These are phyloP conservation scores for Escovopsis sp. DNA, from an alignment of 2,329 filamentous ascomycete genomes.

Conservation along the genomic window DNA sequence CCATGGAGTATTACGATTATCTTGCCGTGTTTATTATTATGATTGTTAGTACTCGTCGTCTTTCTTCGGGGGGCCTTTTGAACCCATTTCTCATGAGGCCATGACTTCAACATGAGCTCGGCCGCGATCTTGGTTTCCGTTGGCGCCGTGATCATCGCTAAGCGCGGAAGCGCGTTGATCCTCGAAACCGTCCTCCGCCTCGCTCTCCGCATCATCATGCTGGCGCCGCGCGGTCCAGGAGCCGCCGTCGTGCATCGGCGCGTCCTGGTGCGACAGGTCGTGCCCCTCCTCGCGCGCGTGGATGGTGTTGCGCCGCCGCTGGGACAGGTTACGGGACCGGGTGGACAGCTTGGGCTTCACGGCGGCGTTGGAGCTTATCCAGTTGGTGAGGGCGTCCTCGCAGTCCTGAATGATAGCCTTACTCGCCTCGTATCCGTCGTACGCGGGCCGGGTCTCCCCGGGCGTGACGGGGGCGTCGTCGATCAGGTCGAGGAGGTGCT, in stretches of 20 bases:
- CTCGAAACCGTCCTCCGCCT: slow-evolving; percentile 43
- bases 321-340: slow-evolving; percentile 74
- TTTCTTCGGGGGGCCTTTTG: neutral
- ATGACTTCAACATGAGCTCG: slow-evolving; percentile 36
- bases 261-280: slow-evolving; percentile 73
- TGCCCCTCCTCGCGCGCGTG: slow-evolving; percentile 52
- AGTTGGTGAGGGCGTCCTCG: slow-evolving; percentile 93
- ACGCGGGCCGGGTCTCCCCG: slow-evolving; percentile 87
- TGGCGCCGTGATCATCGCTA: slow-evolving; percentile 32
- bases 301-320: slow-evolving; percentile 63
- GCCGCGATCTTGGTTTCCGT: slow-evolving; percentile 40
- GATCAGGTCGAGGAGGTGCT: slow-evolving; percentile 92
- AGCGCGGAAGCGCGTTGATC: slow-evolving; percentile 32
- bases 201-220: slow-evolving; percentile 49
- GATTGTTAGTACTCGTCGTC: neutral
- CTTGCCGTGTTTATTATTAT: slow-evolving; percentile 1
- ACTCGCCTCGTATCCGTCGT: slow-evolving; percentile 95
- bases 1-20: too few species aligned
- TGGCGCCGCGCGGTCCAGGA: slow-evolving; percentile 65
- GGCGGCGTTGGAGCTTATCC: slow-evolving; percentile 80
- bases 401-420: slow-evolving; percentile 99
- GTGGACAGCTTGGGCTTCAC: slow-evolving; percentile 78
- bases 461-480: slow-evolving; percentile 96
- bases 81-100: slow-evolving; percentile 7
- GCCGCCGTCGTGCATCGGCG: slow-evolving; percentile 60